phyloP scores from a whole-genome alignment of 805 yeast genomes.

The Starmera caribaea region DNA sequence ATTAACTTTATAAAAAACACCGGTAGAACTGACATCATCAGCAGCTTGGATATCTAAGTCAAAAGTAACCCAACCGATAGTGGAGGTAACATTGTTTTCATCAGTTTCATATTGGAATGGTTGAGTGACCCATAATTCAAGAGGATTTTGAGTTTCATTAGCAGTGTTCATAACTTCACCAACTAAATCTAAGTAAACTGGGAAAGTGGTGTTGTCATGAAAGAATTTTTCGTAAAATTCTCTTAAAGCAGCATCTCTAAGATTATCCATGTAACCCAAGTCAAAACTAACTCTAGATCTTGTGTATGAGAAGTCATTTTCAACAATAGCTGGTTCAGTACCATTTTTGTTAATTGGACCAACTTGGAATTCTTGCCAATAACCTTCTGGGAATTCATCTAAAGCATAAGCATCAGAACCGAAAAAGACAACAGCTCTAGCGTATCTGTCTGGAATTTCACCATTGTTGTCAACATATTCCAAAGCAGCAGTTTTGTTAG shows the following conservation, averaged over 20 bases:
- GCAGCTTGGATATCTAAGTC: slow-evolving; percentile 7
- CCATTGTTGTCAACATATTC: slow-evolving; percentile 1
- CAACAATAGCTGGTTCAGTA: neutral
- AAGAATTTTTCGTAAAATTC: neutral
- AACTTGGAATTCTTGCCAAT: neutral
- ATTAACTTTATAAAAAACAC: slow-evolving; percentile 13
- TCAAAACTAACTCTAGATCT: neutral
- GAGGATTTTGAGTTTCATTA: neutral
- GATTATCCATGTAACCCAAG: neutral
- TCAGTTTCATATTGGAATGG: neutral
- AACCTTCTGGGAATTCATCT: neutral
- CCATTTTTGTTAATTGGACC: neutral
- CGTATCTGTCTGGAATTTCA: slow-evolving; percentile 1
- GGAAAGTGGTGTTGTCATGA: neutral
- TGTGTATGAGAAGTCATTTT: neutral
- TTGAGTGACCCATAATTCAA: neutral
- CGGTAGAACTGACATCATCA: slow-evolving; percentile 15
- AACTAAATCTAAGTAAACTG: neutral
- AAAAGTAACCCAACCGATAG: neutral
- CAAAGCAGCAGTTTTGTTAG: slow-evolving; percentile 5
- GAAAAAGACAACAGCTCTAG: neutral
- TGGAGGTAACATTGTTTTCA: neutral
- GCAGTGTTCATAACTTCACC: neutral
- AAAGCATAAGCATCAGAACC: neutral
- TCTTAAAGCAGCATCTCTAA: neutral